phyloP scores from a whole-genome alignment of 2,329 filamentous ascomycete species.

The Diaporthe capsici region DNA sequence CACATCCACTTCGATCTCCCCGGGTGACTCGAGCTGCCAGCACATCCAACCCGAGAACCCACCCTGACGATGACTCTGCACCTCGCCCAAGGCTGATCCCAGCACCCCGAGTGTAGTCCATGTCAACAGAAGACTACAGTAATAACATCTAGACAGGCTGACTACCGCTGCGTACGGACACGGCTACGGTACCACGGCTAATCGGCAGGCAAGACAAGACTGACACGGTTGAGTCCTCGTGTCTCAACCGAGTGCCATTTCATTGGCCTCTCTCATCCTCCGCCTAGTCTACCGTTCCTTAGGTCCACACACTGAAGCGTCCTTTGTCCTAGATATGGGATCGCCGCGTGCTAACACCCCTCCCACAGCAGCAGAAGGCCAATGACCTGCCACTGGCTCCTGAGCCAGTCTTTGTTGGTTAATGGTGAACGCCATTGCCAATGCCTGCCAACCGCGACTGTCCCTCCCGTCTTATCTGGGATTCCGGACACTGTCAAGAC shows the following conservation, averaged over 20 bases:
- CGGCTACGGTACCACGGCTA: not conserved
- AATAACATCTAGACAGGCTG: not conserved
- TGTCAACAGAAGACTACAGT: not conserved
- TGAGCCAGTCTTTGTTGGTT: not conserved
- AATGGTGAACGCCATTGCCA: not conserved
- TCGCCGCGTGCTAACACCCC: not conserved
- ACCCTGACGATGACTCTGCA: not conserved
- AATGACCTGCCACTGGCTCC: not conserved
- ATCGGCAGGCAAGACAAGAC: constrained; percentile 10
- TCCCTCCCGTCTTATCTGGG: not conserved
- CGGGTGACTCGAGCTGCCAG: not conserved
- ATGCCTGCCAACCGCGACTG: not conserved
- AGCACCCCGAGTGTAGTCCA: not conserved
- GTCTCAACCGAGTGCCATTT: constrained; percentile 21
- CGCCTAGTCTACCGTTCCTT: not conserved
- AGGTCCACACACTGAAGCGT: not conserved
- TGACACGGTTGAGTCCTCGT: not conserved
- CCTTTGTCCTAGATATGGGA: not conserved
- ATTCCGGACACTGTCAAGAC: constrained; percentile 1
- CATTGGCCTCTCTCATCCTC: not conserved
- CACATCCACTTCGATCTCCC: not conserved
- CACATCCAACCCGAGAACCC: not conserved
- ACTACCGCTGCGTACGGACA: not conserved
- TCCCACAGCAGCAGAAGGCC: not conserved
- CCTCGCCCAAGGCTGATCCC: constrained; percentile 8